Base-by-base conservation (phyloP, 192 early-diverging fungal species). In the Dissophora globulifera region DNA sequence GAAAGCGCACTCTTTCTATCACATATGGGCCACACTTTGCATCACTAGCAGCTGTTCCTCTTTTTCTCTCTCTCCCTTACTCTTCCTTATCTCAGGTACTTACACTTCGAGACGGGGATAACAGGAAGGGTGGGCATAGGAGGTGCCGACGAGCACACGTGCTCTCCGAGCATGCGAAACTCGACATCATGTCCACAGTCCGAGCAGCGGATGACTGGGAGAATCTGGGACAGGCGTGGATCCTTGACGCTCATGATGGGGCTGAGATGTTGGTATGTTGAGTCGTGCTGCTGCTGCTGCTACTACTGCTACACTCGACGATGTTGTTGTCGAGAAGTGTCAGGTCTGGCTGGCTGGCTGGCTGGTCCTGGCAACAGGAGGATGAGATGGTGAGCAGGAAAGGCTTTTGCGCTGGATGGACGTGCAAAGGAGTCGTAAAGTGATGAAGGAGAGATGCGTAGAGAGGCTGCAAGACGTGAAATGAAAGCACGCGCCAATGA, bases 121-220 rank as follows among this genome's bases (percentile, higher is more conserved):
- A 57, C 78, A 17, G 80, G 80, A 23, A 82, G 54, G 29, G 63
- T 57, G 17, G 86, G 86, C 41, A 88, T 79, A 12, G 81, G 72
- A 8, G 84, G 84, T 30, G 75, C 80, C 43, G 68, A 80, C 8
- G 81, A 63, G 50, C 86, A 88, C 16, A 85, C 55, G 70, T 88
- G 86, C 50, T 83, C 79, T 17, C 82, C 83, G 11, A 88, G 55
- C 17, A 54, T 52, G 25, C 82, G 69, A 41, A 88, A 81, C 50
- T 84, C 84, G 43, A 88, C 81, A 56, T 84, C 78, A 49, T 78
- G 51, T 20, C 84, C 86, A 82, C 86, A 88, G 68, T 86, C 83
- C 35, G 83, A 83, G 65, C 86, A 88, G 35, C 84, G 83, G 38
- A 88, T 81, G 32, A 82, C 71, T 7, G 84, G 83, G 26, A 88